Base-by-base conservation (phyloP, 108 stramenopile species). In the Cyclotella kingstonii region DNA sequence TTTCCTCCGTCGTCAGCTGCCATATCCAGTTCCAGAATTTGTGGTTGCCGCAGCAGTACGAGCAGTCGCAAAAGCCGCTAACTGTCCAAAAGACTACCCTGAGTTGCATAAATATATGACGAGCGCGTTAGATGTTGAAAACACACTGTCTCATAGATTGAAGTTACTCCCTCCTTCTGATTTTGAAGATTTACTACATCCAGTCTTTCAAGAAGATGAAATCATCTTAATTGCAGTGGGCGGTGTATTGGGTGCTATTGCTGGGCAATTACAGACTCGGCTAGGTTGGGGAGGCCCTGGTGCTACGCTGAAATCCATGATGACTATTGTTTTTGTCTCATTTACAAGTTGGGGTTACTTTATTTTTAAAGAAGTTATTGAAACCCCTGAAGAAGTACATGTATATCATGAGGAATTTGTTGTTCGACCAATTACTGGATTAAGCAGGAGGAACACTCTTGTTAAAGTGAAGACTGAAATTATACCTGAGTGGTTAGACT, bases 201-300 rank as follows among this genome's bases (percentile, higher is more conserved):
- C 97, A 1, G 93, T 95, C 0, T 98, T 98, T 64, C 89, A 98
- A 76, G 96, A 98, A 62, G 97, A 98, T 62, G 97, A 98, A 78
- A 80, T 90, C 25, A 94, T 92, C 35, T 75, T 97, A 19, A 94
- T 98, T 60, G 58, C 83, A 12, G 82, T 94, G 33, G 97, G 97
- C 8, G 94, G 89, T n/a, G 68, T 91, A 12, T 80, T 98, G 41
- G 97, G 97, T 22, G 81, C 84, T 23, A 48, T 87, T 11, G 96
- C 95, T 43, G 97, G 97, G 0, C 65, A 89, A 18, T 48, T 91
- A 5, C 95, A 96, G 63, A 77, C 84, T 15, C 42, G 51, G 14
- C 54, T 87, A n/a, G 86, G 86, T 0, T 87, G 86, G 86, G 86
- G 86, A 50, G 86, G 86, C n/a, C 73, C 77, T 7, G 81, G 74